Percentiles rank a stretch among this genome's conserved stretches.
Evolutionary conservation across 1,284 basidiomycete species (phyloP).

Genomic region (Sanghuangporus sanghuang): DNA sequence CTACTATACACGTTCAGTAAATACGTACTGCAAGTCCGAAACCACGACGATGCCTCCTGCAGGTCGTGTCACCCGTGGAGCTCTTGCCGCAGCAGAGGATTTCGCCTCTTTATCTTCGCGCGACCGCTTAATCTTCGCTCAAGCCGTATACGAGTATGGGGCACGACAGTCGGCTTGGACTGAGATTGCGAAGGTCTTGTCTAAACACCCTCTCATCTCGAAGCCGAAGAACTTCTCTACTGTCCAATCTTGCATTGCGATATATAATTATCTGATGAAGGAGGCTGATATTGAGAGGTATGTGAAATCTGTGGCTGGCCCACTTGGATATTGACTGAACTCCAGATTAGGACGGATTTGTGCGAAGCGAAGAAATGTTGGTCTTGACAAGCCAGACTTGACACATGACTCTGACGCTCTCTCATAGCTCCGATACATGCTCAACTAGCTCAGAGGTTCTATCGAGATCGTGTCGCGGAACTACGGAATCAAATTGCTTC

Average conservation of each 20-base stretch:
- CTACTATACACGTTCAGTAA: background rate
- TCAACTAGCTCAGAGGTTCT: slow-evolving; percentile 69
- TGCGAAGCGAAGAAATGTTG: slow-evolving; percentile 25
- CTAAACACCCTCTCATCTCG: slow-evolving; percentile 59
- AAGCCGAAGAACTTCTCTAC: slow-evolving; percentile 64
- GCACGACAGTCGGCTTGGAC: slow-evolving; percentile 57
- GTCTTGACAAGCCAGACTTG: background rate
- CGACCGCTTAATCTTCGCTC: slow-evolving; percentile 73
- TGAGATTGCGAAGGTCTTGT: slow-evolving; percentile 59
- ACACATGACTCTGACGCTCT: background rate
- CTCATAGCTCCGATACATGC: slow-evolving; percentile 50
- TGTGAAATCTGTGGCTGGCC: slow-evolving; percentile 22
- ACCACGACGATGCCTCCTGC: slow-evolving; percentile 8
- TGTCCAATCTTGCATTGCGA: slow-evolving; percentile 62
- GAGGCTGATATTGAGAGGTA: slow-evolving; percentile 66
- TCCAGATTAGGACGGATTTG: slow-evolving; percentile 12
- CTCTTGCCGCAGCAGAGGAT: slow-evolving; percentile 15
- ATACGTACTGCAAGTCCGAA: background rate
- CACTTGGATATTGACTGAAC: background rate
- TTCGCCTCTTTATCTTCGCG: slow-evolving; percentile 38
- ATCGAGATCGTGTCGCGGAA: slow-evolving; percentile 63
- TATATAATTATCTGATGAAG: slow-evolving; percentile 65
- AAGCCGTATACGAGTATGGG: slow-evolving; percentile 84
- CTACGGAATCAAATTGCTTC: slow-evolving; percentile 60
- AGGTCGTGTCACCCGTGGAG: slow-evolving; percentile 15